Evolutionary conservation across 768 basidiomycete genomes (phyloP), one percentile per base, ranked within the genome.

Genomic region (Cyclocybe cylindracea): DNA sequence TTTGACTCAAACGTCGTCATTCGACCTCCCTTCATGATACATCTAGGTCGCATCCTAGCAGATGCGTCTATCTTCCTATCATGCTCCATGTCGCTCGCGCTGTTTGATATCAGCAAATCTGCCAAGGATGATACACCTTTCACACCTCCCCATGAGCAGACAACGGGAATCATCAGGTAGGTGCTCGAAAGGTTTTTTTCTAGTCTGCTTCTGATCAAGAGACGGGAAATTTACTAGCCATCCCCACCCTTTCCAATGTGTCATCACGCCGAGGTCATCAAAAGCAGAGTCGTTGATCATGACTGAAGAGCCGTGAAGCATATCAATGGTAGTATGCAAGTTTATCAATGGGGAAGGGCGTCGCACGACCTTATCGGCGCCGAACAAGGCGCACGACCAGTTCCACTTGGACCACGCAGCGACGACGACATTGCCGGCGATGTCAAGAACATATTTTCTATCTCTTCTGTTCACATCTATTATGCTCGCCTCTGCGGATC

Each of bases 111-210:
- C 39, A 56, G 65, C 3, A 69, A 69, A 40, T 39, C 50, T n/a
- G 46, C 59, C 6, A 63, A 67, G 34, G 50, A 68, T 37, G 61
- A 60, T 18, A 48, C 55, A 29, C 55, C 58, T 19, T 55, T 74
- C 6, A 70, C 70, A 41, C 74, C 74, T 6, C 33, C 72, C 0
- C 56, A 57, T 24, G 76, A 77, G 11, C 75, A 76, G 8, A 72
- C 72, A 9, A 67, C 72, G 9, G 79, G 79, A 8, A 75, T 71
- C 0, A 77, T 80, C 56, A 80, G 78, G 78, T 76, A 34, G 29
- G 61, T 31, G 32, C 3, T 32, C 38, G n/a, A 39, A 11, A 4
- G 13, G 4, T 11, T 10, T 39, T 44, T 48, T n/a, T 44, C 8
- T 35, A 29, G 10, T 24, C 36, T 10, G 18, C 37, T 31, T 8